A percentile compares a stretch with the other conserved stretches of the same genome.
Conservation (phyloP, 495 filamentous ascomycete genomes). For the Neurospora sp. region DNA sequence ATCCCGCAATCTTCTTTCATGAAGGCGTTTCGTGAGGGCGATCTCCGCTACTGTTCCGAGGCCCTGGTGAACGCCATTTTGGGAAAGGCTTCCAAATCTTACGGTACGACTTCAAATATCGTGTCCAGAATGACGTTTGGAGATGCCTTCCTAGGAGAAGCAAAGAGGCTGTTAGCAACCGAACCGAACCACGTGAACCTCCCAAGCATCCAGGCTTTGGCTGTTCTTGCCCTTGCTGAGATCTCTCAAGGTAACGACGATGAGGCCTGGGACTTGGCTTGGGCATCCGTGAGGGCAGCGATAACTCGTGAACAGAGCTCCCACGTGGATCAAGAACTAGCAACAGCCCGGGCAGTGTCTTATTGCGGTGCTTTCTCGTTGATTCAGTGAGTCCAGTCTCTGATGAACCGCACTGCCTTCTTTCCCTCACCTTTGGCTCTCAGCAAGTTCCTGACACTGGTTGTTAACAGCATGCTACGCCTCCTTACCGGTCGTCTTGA, state of each 20-base stretch:
- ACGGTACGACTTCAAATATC: slow-evolving; percentile 7
- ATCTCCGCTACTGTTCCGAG: slow-evolving; percentile 14
- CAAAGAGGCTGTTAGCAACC: slow-evolving; percentile 10
- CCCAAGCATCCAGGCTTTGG: slow-evolving; percentile 18
- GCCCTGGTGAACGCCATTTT: slow-evolving; percentile 18
- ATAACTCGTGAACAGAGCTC: slow-evolving; percentile 4
- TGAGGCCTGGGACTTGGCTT: slow-evolving; percentile 12
- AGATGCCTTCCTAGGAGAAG: slow-evolving; percentile 20
- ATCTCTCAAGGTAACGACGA: slow-evolving; percentile 16
- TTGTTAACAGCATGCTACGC: slow-evolving; percentile 6
- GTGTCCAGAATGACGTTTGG: slow-evolving; percentile 17
- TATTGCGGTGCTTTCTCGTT: slow-evolving; percentile 19
- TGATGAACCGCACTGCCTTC: background rate
- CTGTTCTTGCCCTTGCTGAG: slow-evolving; percentile 16
- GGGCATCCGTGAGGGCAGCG: slow-evolving; percentile 13
- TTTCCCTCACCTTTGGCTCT: background rate
- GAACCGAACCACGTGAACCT: slow-evolving; percentile 10
- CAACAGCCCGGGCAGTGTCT: slow-evolving; percentile 10
- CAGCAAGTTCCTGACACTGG: background rate
- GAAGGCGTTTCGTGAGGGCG: slow-evolving; percentile 13
- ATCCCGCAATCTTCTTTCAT: slow-evolving; percentile 13
- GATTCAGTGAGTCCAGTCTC: slow-evolving; percentile 9
- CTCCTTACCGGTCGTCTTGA: slow-evolving; percentile 20
- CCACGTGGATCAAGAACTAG: slow-evolving; percentile 5
- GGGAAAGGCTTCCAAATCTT: slow-evolving; percentile 12